Evolutionary conservation across 345 rosid species (phyloP).

Genomic region (Arabis alpina): DNA sequence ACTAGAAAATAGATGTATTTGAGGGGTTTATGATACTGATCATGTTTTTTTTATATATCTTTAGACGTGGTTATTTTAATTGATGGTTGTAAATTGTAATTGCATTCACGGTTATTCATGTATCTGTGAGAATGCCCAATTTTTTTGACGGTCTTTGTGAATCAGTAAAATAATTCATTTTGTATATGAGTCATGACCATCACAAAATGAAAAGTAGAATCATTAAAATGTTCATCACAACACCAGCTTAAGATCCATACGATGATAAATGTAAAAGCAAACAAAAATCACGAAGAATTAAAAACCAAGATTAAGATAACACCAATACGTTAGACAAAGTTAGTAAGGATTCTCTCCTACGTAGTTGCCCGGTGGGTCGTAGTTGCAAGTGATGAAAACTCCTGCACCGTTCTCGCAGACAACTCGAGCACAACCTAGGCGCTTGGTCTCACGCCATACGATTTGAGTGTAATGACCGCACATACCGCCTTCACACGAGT

Average conservation of each 20-base stretch:
- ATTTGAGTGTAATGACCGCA: no score
- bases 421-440: slow-evolving; percentile 80
- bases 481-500: slow-evolving; percentile 56
- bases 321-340: slow-evolving; percentile 24
- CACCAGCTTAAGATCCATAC: slow-evolving; percentile 14
- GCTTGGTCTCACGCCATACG: slow-evolving; percentile 69
- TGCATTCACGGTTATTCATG: slow-evolving; percentile 21
- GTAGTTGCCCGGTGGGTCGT: slow-evolving; percentile 92
- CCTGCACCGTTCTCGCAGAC: slow-evolving; percentile 56
- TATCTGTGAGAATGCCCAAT: slow-evolving; percentile 33
- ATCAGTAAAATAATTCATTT: neutral
- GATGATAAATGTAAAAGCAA: neutral
- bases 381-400: slow-evolving; percentile 83
- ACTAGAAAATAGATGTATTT: slow-evolving; percentile 30
- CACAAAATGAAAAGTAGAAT: slow-evolving; percentile 18
- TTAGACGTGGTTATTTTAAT: neutral
- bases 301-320: slow-evolving; percentile 1
- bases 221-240: slow-evolving; percentile 26
- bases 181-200: slow-evolving; percentile 15
- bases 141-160: no score
- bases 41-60: slow-evolving; percentile 8
- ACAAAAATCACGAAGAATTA: neutral
- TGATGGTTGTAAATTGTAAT: slow-evolving; percentile 24
- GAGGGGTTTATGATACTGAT: slow-evolving; percentile 4
- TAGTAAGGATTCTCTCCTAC: slow-evolving; percentile 82